These are phyloP conservation scores for Penicillium lagena DNA, from an alignment of 495 filamentous ascomycete genomes.

Conservation along the genomic window DNA sequence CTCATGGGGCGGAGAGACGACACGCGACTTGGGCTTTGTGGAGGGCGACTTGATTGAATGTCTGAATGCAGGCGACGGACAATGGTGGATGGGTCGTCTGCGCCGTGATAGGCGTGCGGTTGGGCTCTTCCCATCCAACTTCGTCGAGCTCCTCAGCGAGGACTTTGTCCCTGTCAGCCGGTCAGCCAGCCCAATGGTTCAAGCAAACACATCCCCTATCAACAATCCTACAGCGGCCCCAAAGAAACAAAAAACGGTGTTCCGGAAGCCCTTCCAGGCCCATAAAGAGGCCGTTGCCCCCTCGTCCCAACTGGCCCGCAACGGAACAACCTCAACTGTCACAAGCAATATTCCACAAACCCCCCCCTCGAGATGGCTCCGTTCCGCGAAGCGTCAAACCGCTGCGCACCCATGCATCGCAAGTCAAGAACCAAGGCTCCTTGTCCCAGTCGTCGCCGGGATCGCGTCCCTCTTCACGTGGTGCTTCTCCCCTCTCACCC, in stretches of 20 bases:
- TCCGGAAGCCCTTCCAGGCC: slow-evolving; percentile 48
- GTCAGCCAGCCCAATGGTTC: slow-evolving; percentile 63
- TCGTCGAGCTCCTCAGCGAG: slow-evolving; percentile 83
- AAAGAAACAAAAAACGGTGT: slow-evolving; percentile 44
- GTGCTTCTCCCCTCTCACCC: slow-evolving; percentile 27
- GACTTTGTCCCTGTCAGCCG: slow-evolving; percentile 74
- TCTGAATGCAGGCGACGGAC: slow-evolving; percentile 92
- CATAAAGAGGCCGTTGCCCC: slow-evolving; percentile 47
- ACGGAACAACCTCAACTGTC: slow-evolving; percentile 22
- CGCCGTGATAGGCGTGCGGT: slow-evolving; percentile 80
- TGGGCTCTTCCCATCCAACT: slow-evolving; percentile 94
- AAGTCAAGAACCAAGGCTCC: slow-evolving; percentile 29
- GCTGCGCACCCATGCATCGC: slow-evolving; percentile 33
- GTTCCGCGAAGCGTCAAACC: slow-evolving; percentile 28
- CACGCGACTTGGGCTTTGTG: slow-evolving; percentile 89
- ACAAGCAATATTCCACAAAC: slow-evolving; percentile 41
- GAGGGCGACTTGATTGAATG: slow-evolving; percentile 98
- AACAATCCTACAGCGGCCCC: slow-evolving; percentile 42
- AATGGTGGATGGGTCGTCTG: slow-evolving; percentile 95
- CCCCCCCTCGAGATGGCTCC: slow-evolving; percentile 38
- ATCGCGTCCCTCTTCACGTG: slow-evolving; percentile 23
- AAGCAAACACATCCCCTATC: slow-evolving; percentile 30
- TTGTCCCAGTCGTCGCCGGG: slow-evolving; percentile 26
- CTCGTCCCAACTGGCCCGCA: slow-evolving; percentile 25
- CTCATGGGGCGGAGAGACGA: slow-evolving; percentile 96